Evolutionary conservation across 495 filamentous ascomycete species (phyloP).

Genomic region (Gamarada debralockiae): DNA sequence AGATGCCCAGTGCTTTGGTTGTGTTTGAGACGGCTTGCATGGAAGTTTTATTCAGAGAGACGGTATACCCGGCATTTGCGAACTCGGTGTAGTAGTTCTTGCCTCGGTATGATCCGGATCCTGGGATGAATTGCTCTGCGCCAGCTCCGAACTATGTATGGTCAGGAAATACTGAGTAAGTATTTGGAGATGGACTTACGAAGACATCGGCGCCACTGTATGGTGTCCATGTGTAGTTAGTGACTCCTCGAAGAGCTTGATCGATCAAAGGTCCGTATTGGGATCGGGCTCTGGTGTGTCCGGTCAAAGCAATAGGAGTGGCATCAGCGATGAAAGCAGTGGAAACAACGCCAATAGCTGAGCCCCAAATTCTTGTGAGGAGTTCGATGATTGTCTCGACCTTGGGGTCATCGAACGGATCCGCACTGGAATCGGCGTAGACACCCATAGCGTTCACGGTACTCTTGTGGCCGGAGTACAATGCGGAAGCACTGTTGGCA

Average conservation of each 20-base stretch:
- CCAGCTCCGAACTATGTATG: constrained; percentile 73
- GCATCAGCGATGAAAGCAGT: constrained; percentile 56
- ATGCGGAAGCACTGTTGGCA: constrained; percentile 69
- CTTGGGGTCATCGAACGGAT: constrained; percentile 70
- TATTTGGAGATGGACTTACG: no score
- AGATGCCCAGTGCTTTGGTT: constrained; percentile 62
- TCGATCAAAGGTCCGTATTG: constrained; percentile 62
- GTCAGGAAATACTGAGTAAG: no score
- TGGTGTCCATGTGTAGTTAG: constrained; percentile 67
- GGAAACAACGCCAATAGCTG: constrained; percentile 35
- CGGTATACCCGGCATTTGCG: constrained; percentile 54
- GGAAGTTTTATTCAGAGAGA: constrained; percentile 64
- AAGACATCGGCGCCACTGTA: constrained; percentile 66
- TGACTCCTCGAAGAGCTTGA: constrained; percentile 51
- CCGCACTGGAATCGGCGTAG: constrained; percentile 62
- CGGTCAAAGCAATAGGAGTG: constrained; percentile 63
- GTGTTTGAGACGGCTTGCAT: constrained; percentile 46
- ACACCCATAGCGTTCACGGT: no score
- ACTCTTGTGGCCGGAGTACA: constrained; percentile 75
- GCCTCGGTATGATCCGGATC: constrained; percentile 45
- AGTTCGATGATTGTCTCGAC: constrained; percentile 74
- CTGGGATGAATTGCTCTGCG: constrained; percentile 66
- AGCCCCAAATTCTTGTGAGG: constrained; percentile 56
- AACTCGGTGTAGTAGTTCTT: constrained; percentile 68
- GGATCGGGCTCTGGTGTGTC: constrained; percentile 59